phyloP scores from a whole-genome alignment of 768 basidiomycete species.

The Panaeolus cyanescens region DNA sequence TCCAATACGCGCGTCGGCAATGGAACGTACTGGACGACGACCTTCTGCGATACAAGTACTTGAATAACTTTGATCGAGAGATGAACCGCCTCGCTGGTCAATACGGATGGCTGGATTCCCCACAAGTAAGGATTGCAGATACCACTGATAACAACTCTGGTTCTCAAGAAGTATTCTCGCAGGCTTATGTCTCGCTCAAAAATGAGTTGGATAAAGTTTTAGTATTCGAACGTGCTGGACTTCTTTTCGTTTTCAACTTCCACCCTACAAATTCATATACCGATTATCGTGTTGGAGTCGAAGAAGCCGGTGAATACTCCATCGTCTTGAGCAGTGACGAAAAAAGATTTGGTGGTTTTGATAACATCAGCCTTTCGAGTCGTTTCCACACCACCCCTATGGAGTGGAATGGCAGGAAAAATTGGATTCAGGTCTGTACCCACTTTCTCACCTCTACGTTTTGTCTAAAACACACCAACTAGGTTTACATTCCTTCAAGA shows the following conservation, averaged over 20 bases:
- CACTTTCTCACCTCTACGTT: not conserved
- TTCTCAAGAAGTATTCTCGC: conserved; percentile 16
- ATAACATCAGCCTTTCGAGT: conserved; percentile 65
- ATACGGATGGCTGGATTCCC: conserved; percentile 81
- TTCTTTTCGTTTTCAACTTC: conserved; percentile 98
- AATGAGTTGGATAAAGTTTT: conserved; percentile 92
- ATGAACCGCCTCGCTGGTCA: conserved; percentile 88
- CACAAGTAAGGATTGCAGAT: conserved; percentile 57
- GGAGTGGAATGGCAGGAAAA: conserved; percentile 93
- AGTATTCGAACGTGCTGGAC: conserved; percentile 90
- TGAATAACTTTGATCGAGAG: conserved; percentile 90
- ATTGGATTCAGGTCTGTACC: conserved; percentile 78
- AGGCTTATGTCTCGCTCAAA: conserved; percentile 95
- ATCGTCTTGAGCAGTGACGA: conserved; percentile 86
- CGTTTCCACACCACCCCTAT: conserved; percentile 80
- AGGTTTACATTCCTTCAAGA: conserved; percentile 76
- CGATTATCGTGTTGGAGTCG: conserved; percentile 92
- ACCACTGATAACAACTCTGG: not conserved
- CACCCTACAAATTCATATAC: conserved; percentile 88
- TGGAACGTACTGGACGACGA: conserved; percentile 93
- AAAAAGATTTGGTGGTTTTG: conserved; percentile 87
- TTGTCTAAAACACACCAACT: conserved; percentile 3
- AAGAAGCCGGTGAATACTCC: conserved; percentile 81
- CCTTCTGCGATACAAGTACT: conserved; percentile 87
- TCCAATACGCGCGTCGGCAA: conserved; percentile 95